Conservation (phyloP, 2,329 filamentous ascomycete genomes). For the Leptosphaerulina australis region DNA sequence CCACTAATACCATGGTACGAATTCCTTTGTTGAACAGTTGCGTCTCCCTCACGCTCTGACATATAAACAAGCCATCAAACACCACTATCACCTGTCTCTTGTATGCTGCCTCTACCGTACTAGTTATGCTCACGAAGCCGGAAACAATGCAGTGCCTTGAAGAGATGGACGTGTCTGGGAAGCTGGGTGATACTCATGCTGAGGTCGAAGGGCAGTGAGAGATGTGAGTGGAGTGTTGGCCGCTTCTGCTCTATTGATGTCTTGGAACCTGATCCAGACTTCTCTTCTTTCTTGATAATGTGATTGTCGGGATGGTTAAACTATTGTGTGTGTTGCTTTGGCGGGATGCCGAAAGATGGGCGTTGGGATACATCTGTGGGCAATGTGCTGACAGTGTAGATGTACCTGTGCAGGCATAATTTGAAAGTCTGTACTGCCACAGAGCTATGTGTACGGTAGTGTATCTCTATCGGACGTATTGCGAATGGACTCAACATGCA, state of each 20-base stretch:
- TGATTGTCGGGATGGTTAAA: too few species aligned
- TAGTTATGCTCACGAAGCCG: neutral
- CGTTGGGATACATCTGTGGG: too few species aligned
- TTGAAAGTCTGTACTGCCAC: too few species aligned
- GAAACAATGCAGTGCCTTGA: neutral
- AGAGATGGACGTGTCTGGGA: neutral
- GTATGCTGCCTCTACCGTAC: slow-evolving; percentile 4
- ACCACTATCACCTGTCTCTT: slow-evolving; percentile 6
- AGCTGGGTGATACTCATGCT: neutral
- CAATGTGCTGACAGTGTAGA: too few species aligned
- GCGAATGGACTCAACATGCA: too few species aligned
- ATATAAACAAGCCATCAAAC: slow-evolving; percentile 13
- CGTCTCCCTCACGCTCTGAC: slow-evolving; percentile 14
- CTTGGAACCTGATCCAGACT: neutral
- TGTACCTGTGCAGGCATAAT: too few species aligned
- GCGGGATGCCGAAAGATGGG: too few species aligned
- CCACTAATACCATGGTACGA: slow-evolving; percentile 14
- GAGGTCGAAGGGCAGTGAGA: neutral
- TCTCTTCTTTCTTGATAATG: neutral
- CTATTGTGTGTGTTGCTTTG: too few species aligned
- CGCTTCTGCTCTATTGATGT: neutral
- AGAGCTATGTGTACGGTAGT: too few species aligned
- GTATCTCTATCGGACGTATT: too few species aligned
- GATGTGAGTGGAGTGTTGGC: neutral
- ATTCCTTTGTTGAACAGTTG: slow-evolving; percentile 28